A percentile compares a stretch with the other conserved stretches of the same genome.
Evolutionary conservation across 306 rosid genomes (phyloP).

Genomic region (Lagenaria siceraria): DNA sequence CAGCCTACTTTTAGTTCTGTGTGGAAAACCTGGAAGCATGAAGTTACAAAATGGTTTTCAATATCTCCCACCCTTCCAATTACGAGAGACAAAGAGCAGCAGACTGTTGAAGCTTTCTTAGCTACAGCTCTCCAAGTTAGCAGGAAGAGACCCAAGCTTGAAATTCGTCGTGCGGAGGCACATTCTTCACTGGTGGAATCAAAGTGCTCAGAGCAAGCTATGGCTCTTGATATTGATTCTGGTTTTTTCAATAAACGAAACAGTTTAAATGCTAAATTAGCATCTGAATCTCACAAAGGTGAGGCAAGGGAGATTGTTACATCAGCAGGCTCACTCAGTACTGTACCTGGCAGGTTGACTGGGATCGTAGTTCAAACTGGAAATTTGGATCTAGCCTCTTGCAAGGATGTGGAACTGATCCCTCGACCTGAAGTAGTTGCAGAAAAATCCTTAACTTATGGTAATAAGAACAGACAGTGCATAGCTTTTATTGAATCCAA

Average conservation of each 20-base stretch:
- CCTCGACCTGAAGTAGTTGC: conserved; percentile 35
- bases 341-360: conserved; percentile 47
- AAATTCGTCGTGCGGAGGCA: conserved; percentile 92
- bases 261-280: conserved; percentile 25
- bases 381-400: conserved; percentile 25
- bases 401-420: conserved; percentile 41
- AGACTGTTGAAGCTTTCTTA: conserved; percentile 33
- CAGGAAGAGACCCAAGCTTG: conserved; percentile 93
- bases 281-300: conserved; percentile 34
- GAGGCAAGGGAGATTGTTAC: conserved; percentile 31
- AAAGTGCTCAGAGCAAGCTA: conserved; percentile 41
- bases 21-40: conserved; percentile 98
- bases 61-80: conserved; percentile 35
- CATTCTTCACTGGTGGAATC: conserved; percentile 55
- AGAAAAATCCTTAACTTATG: conserved; percentile 33
- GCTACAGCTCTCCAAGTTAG: conserved; percentile 49
- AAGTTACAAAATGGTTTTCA: conserved; percentile 77
- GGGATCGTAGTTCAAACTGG: conserved; percentile 42
- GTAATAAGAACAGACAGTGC: conserved; percentile 72
- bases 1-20: conserved; percentile 69
- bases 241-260: conserved; percentile 47
- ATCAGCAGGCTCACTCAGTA: conserved; percentile 24
- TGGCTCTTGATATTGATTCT: conserved; percentile 51
- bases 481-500: conserved; percentile 83
- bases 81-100: conserved; percentile 36